Evolutionary conservation across 805 yeast genomes (phyloP).

Genomic region (Yarrowia phangngaensis): DNA sequence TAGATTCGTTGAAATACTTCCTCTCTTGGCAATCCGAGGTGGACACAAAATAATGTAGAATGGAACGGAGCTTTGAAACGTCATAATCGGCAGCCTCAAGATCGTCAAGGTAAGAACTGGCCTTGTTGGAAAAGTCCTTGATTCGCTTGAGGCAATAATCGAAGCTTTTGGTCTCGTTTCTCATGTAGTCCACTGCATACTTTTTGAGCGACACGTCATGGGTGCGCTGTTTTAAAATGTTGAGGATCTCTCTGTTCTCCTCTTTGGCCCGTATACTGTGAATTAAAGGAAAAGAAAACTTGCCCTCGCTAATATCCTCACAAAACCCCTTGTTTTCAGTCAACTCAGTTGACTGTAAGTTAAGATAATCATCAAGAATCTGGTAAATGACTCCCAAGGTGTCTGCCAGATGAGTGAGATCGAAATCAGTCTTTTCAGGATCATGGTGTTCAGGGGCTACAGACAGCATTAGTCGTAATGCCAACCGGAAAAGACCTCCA

Average conservation of each 20-base stretch:
- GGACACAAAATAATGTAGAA: conserved; percentile 29
- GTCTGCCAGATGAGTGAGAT: conserved; percentile 61
- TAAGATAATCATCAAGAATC: conserved; percentile 77
- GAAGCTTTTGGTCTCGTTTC: conserved; percentile 42
- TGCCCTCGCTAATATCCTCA: conserved; percentile 88
- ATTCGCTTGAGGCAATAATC: conserved; percentile 42
- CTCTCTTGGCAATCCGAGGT: conserved; percentile 13
- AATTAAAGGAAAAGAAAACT: conserved; percentile 79
- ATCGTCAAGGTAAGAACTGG: conserved; percentile 31
- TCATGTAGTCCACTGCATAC: conserved; percentile 50
- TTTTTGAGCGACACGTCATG: conserved; percentile 48
- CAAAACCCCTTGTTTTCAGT: conserved; percentile 68
- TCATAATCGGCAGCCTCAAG: conserved; percentile 25
- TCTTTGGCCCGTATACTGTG: conserved; percentile 51
- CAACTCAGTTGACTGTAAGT: conserved; percentile 52
- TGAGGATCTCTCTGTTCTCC: conserved; percentile 43
- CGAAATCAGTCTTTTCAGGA: conserved; percentile 27
- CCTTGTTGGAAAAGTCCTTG: conserved; percentile 34
- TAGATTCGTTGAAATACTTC: conserved; percentile 6
- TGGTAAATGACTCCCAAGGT: conserved; percentile 80
- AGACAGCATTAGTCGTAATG: conserved; percentile 59
- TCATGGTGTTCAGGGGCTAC: conserved; percentile 29
- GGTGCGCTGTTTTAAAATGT: conserved; percentile 54
- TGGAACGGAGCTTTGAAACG: conserved; percentile 27
- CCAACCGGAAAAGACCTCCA: conserved; percentile 79